Conservation (phyloP, 2,329 filamentous ascomycete genomes). For the Rutstroemia sp. region DNA sequence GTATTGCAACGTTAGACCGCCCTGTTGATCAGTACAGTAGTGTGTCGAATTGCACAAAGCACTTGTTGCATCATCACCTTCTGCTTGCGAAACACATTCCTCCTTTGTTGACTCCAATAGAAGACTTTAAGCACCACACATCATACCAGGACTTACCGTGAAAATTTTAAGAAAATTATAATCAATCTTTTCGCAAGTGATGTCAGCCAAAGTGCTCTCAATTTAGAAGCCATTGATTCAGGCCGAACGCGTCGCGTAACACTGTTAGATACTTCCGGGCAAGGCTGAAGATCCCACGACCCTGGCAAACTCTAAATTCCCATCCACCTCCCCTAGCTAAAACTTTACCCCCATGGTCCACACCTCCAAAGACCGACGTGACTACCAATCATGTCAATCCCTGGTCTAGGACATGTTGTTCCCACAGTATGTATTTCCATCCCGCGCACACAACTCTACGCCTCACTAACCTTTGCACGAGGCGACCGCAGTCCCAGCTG, state of each 20-base stretch:
- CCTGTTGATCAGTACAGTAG: too few relatives aligned
- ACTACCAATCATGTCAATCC: slow-evolving; percentile 55
- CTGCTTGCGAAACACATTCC: too few relatives aligned
- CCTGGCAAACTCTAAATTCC: neutral
- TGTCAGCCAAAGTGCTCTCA: neutral
- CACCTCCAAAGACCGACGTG: neutral
- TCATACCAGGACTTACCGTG: too few relatives aligned
- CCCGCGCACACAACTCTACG: neutral
- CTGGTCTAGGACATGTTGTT: slow-evolving; percentile 62
- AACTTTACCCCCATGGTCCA: slow-evolving; percentile 6
- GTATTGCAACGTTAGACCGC: too few relatives aligned
- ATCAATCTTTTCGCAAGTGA: neutral
- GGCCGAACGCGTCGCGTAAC: neutral
- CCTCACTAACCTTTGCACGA: slow-evolving; percentile 17
- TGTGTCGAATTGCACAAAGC: too few relatives aligned
- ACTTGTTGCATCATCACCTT: too few relatives aligned
- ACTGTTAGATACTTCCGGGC: neutral
- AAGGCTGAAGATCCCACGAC: neutral
- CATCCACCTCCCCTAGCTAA: slow-evolving; percentile 3
- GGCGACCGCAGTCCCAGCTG: slow-evolving; percentile 21
- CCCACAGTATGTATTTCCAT: slow-evolving; percentile 41
- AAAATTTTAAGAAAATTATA: neutral
- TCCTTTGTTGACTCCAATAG: too few relatives aligned
- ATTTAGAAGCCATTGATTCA: neutral
- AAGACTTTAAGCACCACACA: too few relatives aligned